Percentiles rank a stretch among this genome's conserved stretches.
These are phyloP conservation scores for Suhomyces bolitotheri DNA, from an alignment of 1,139 yeast genomes.

Conservation along the genomic window DNA sequence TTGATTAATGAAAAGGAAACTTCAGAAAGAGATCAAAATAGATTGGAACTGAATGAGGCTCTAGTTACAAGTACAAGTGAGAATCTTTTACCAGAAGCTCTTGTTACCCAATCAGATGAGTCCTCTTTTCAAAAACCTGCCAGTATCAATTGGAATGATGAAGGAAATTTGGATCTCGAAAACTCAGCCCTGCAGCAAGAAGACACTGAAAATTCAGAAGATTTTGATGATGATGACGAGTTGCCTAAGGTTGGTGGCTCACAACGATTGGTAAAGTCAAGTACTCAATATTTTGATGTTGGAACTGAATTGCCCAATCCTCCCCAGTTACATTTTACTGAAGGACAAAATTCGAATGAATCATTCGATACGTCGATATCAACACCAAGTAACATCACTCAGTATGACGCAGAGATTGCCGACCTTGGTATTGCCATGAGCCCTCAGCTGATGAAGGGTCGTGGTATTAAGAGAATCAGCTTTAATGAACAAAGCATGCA, in stretches of 20 bases:
- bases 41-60: not conserved
- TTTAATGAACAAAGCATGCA: conserved; percentile 22
- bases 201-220: conserved; percentile 11
- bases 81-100: conserved; percentile 5
- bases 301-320: conserved; percentile 20
- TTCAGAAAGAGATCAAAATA: not conserved
- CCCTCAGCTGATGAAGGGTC: conserved; percentile 33
- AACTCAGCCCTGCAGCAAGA: conserved; percentile 18
- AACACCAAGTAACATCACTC: conserved; percentile 44
- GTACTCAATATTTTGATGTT: conserved; percentile 25
- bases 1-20: conserved; percentile 29
- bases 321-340: conserved; percentile 14
- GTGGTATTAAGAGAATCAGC: conserved; percentile 27
- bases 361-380: conserved; percentile 36
- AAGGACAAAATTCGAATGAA: conserved; percentile 17
- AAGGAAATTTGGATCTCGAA: conserved; percentile 32
- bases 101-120: conserved; percentile 22
- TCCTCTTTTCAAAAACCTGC: conserved; percentile 45
- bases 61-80: not conserved
- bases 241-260: conserved; percentile 2
- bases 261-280: conserved; percentile 11
- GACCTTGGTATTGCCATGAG: conserved; percentile 49
- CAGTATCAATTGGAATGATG: conserved; percentile 50
- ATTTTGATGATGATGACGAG: conserved; percentile 7
- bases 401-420: conserved; percentile 44